Conservation (phyloP, 2,329 filamentous ascomycete genomes). For the Ophiocordyceps robertsii region DNA sequence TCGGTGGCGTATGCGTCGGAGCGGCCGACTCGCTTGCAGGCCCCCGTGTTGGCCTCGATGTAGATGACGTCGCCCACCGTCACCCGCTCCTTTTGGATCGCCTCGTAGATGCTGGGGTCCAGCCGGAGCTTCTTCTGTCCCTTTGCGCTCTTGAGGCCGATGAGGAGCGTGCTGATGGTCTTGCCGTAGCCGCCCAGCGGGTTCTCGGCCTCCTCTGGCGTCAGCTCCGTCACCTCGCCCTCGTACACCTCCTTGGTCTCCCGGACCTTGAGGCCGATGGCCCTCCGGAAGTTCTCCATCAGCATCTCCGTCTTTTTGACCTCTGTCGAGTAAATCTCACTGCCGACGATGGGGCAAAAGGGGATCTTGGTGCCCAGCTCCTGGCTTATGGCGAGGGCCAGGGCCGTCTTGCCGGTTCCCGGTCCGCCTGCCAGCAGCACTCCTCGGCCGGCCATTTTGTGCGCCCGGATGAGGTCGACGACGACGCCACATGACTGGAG, state of each 20-base stretch:
- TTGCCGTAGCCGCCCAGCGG: constrained; percentile 92
- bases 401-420: constrained; percentile 91
- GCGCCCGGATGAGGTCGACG: constrained; percentile 86
- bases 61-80: constrained; percentile 96
- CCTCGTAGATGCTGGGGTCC: constrained; percentile 97
- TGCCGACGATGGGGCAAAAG: constrained; percentile 95
- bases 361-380: constrained; percentile 96
- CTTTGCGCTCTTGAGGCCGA: constrained; percentile 88
- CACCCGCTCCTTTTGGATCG: constrained; percentile 95
- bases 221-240: constrained; percentile 94
- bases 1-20: constrained; percentile 97
- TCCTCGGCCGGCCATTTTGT: constrained; percentile 94
- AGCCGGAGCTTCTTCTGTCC: constrained; percentile 96
- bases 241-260: constrained; percentile 99
- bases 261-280: constrained; percentile 90
- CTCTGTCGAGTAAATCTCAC: constrained; percentile 94
- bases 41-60: constrained; percentile 97
- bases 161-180: constrained; percentile 90
- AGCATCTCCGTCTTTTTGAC: constrained; percentile 99
- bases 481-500: constrained; percentile 80
- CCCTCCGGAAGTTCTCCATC: constrained; percentile 98
- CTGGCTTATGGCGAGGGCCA: constrained; percentile 90
- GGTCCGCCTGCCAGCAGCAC: constrained; percentile 89
- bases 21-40: constrained; percentile 90
- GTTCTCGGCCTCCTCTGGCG: constrained; percentile 95